Evolutionary conservation across 768 basidiomycete genomes (phyloP).

Genomic region (Collybia mongolica): DNA sequence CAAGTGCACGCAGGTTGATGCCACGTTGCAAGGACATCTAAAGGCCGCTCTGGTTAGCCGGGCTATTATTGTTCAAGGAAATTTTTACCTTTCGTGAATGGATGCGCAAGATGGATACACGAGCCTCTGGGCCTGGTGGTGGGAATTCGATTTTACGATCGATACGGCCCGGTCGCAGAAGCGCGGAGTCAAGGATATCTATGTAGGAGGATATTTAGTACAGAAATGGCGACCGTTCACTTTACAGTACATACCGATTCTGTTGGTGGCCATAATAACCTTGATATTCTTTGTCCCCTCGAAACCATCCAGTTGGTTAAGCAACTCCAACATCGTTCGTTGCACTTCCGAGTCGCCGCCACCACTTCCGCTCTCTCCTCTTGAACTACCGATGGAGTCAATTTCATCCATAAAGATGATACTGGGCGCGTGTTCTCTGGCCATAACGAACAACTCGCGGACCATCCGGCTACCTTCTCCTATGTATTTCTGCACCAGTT

Average conservation of each 20-base stretch:
- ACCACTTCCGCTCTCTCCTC: slow-evolving; percentile 90
- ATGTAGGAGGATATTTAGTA: neutral
- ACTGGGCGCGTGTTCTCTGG: slow-evolving; percentile 93
- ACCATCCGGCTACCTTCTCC: slow-evolving; percentile 98
- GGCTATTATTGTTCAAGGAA: neutral
- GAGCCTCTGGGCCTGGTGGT: slow-evolving; percentile 94
- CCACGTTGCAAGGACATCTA: slow-evolving; percentile 98
- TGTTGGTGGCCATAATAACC: slow-evolving; percentile 95
- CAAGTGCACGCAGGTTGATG: slow-evolving; percentile 93
- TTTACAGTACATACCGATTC: slow-evolving; percentile 61
- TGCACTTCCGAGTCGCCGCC: slow-evolving; percentile 89
- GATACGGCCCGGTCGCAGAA: slow-evolving; percentile 92
- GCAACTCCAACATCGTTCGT: slow-evolving; percentile 85
- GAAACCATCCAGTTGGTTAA: slow-evolving; percentile 90
- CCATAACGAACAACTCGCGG: slow-evolving; percentile 97
- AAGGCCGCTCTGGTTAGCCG: neutral
- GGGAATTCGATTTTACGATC: slow-evolving; percentile 98
- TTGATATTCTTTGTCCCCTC: slow-evolving; percentile 99
- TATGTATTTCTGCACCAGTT: slow-evolving; percentile 97
- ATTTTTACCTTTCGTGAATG: slow-evolving; percentile 84
- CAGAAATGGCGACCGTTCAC: neutral
- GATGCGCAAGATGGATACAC: slow-evolving; percentile 95
- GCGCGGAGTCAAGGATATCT: slow-evolving; percentile 94
- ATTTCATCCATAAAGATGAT: slow-evolving; percentile 99
- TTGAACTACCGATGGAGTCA: slow-evolving; percentile 92